Evolutionary conservation across 2,329 filamentous ascomycete species (phyloP), one percentile per base, ranked within the genome.

Genomic region (Aspergillus fructus): DNA sequence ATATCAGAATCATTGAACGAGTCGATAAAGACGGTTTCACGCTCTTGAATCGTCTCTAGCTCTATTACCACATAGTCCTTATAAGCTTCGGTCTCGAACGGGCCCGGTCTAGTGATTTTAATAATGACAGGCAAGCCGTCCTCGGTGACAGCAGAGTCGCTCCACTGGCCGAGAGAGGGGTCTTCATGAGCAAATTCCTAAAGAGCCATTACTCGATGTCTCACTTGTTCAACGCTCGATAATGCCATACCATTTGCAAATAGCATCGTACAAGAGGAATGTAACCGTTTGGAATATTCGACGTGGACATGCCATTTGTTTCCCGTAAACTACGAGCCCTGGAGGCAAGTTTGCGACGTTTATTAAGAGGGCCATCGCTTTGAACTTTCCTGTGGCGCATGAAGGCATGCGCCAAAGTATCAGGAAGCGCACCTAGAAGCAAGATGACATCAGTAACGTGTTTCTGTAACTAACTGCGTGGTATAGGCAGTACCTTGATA

Each of bases 311-410:
- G 1, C 65, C 64, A 45, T 61, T 55, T 13, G 59, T 21, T 2
- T 63, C 23, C 9, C 56, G 45, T 15, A 72, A 58, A 17, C 62
- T 68, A 13, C 56, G 60, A 24, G 54, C 17, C 9, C 49, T 60
- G 30, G 60, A 55, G 43, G 57, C 19, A 47, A 67, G 24, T 60
- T 73, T 75, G 59, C 69, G 72, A 51, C 73, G 71, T 61, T 75
- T 75, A 17, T 45, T 65, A 11, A 63, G 64, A 59, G 52, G 68
- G n/a, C 51, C 62, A 48, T 67, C 56, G 17, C 40, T 19, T 33
- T 63, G 58, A 11, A 51, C 37, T 43, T 49, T 47, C 41, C 57
- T 50, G 39, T 17, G 59, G 55, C 63, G 63, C 45, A 59, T 54
- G 41, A 73, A 59, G 42, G 64, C 59, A 30, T 61, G 56, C 51